Evolutionary conservation across 805 yeast genomes (phyloP).

Genomic region (Huiozyma naganishii): DNA sequence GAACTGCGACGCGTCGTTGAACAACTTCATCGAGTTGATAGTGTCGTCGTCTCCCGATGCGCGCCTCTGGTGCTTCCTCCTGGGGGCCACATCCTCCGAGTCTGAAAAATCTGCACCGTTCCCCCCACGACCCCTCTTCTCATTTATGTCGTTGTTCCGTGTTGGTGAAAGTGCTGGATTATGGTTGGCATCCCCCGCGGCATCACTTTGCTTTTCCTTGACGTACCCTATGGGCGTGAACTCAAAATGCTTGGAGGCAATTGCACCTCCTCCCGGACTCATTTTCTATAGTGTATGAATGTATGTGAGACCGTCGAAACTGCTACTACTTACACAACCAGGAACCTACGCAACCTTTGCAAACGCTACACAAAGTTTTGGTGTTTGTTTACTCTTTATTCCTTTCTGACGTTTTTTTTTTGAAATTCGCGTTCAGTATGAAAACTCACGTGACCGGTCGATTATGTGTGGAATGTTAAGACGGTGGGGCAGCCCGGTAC

Average conservation of each 20-base stretch:
- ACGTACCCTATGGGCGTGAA: conserved; percentile 35
- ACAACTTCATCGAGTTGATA: conserved; percentile 17
- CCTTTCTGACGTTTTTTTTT: background rate
- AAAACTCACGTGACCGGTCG: background rate
- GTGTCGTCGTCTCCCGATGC: conserved; percentile 14
- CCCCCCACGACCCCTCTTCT: background rate
- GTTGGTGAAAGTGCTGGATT: background rate
- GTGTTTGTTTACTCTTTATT: background rate
- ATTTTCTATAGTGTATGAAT: background rate
- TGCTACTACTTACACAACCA: too few species aligned
- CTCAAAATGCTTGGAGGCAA: background rate
- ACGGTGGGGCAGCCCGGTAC: background rate
- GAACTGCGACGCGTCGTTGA: conserved; percentile 24
- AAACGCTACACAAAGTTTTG: background rate
- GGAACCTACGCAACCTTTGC: background rate
- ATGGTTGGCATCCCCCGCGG: background rate
- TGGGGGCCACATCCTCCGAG: conserved; percentile 4
- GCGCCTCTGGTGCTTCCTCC: conserved; percentile 9
- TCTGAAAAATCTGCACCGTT: background rate
- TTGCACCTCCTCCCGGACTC: background rate
- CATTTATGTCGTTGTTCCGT: background rate
- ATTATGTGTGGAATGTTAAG: background rate
- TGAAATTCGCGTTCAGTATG: too few species aligned
- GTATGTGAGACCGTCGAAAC: background rate
- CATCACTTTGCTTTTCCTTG: conserved; percentile 9